Evolutionary conservation across 2,329 filamentous ascomycete genomes (phyloP).

Genomic region (Epichloe sylvatica): DNA sequence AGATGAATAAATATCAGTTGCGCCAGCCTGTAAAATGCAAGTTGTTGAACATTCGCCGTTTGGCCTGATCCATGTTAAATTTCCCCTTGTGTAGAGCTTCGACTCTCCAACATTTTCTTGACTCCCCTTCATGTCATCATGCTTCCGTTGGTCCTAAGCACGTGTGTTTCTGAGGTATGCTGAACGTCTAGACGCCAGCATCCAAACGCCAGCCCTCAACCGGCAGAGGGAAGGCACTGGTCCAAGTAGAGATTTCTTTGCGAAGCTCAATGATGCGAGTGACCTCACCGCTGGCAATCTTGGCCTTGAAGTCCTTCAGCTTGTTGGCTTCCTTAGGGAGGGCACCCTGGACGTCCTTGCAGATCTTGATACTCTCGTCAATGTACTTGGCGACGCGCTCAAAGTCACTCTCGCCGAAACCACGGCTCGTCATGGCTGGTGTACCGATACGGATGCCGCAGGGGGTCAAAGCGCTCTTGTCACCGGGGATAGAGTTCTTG

Average conservation of each 20-base stretch:
- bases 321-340: constrained; percentile 97
- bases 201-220: constrained; percentile 58
- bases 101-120: constrained; percentile 1
- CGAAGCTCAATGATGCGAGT: constrained; percentile 71
- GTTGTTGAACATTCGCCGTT: constrained; percentile 16
- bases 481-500: constrained; percentile 97
- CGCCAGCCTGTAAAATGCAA: constrained; percentile 13
- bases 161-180: background rate
- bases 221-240: constrained; percentile 80
- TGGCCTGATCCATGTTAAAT: constrained; percentile 12
- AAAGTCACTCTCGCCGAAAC: constrained; percentile 87
- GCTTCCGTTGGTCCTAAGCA: background rate
- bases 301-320: constrained; percentile 98
- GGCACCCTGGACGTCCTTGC: constrained; percentile 69
- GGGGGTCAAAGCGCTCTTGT: constrained; percentile 92
- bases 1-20: constrained; percentile 4
- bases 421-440: constrained; percentile 92
- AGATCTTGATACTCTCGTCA: constrained; percentile 74
- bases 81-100: constrained; percentile 4
- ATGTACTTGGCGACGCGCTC: constrained; percentile 83
- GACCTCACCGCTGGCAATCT: constrained; percentile 66
- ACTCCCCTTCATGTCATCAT: background rate
- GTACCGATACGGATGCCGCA: constrained; percentile 92
- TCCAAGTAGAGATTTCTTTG: constrained; percentile 84
- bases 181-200: constrained; percentile 36